These are phyloP conservation scores for Cladorrhinum sp. DNA, from an alignment of 2,329 filamentous ascomycete genomes.

Conservation along the genomic window DNA sequence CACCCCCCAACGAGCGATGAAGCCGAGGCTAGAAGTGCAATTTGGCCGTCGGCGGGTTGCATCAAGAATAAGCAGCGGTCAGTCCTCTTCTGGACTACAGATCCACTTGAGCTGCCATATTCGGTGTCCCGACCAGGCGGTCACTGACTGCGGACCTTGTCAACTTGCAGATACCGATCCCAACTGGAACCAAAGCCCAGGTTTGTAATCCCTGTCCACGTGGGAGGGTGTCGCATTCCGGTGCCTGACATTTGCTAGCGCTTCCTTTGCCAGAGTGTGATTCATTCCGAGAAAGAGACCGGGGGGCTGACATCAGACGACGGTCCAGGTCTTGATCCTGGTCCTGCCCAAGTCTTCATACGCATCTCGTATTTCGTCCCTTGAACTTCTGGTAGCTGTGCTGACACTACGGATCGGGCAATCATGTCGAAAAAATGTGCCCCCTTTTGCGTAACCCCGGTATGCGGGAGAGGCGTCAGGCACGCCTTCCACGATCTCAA, in stretches of 20 bases:
- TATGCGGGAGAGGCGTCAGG: not conserved
- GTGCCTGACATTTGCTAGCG: not conserved
- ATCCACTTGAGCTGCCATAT: not conserved
- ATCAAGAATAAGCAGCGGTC: not conserved
- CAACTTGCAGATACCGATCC: not conserved
- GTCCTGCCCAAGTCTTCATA: not conserved
- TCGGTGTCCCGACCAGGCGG: too few species aligned
- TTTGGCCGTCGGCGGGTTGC: too few species aligned
- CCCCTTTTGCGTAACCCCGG: not conserved
- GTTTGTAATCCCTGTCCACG: not conserved
- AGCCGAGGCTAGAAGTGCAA: too few species aligned
- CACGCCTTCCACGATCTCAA: not conserved
- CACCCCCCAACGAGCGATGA: too few species aligned
- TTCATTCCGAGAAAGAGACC: not conserved
- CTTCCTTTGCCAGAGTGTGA: not conserved
- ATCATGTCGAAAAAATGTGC: not conserved
- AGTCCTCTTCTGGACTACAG: not conserved
- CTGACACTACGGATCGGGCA: not conserved
- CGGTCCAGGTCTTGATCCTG: too few species aligned
- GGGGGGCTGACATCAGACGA: not conserved
- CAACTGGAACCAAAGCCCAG: not conserved
- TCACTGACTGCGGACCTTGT: not conserved
- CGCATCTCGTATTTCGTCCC: not conserved
- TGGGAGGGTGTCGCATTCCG: not conserved
- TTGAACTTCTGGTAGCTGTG: not conserved